Conservation (phyloP, 2,329 filamentous ascomycete genomes). For the Diaporthe aspalathi region DNA sequence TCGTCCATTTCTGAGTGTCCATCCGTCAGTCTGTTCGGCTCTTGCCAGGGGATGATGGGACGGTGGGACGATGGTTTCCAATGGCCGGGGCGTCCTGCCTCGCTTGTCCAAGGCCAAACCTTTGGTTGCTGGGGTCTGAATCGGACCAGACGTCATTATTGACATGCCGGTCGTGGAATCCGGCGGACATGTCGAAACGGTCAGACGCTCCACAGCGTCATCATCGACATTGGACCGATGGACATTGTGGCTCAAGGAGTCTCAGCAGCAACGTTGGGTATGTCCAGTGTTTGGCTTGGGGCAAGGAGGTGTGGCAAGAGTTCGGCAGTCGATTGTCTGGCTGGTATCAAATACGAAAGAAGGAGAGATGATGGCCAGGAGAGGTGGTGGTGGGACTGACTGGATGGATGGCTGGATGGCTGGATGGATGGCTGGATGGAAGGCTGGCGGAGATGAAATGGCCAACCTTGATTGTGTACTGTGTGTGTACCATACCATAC, state of each 20-base stretch:
- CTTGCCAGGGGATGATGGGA: background rate
- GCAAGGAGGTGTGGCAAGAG: background rate
- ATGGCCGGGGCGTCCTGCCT: constrained; percentile 20
- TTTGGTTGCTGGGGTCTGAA: constrained; percentile 13
- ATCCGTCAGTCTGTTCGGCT: background rate
- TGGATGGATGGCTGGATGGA: background rate
- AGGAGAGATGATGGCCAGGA: no score
- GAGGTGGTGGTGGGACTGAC: background rate
- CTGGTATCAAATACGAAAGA: constrained; percentile 1
- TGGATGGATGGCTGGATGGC: background rate
- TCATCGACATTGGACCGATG: background rate
- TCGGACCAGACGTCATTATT: constrained; percentile 35
- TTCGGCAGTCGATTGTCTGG: background rate
- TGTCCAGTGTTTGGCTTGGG: no score
- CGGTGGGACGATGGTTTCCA: constrained; percentile 15
- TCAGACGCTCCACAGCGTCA: background rate
- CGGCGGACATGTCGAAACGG: background rate
- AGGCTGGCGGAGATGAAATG: constrained; percentile 17
- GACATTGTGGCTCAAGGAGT: background rate
- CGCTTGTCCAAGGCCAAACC: constrained; percentile 16
- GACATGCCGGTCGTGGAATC: constrained; percentile 2
- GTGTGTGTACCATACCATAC: no score
- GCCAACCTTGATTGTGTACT: no score
- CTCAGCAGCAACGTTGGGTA: background rate
- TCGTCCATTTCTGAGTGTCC: background rate